phyloP scores from a whole-genome alignment of 2,329 filamentous ascomycete species.

The Daldinia sp. region DNA sequence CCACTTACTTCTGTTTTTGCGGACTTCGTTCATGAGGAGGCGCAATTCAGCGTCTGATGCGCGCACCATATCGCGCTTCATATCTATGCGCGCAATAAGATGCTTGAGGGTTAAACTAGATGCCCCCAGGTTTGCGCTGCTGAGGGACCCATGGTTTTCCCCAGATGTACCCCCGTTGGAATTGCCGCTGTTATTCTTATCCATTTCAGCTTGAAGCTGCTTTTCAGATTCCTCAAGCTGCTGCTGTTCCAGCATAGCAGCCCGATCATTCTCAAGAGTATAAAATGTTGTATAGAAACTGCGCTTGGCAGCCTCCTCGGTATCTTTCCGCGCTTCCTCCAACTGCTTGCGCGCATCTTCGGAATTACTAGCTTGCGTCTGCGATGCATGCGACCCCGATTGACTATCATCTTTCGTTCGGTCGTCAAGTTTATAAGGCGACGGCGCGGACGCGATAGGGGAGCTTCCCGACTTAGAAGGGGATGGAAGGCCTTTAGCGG shows the following conservation, averaged over 20 bases:
- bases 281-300: slow-evolving; percentile 96
- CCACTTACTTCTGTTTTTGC: slow-evolving; percentile 99
- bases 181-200: slow-evolving; percentile 68
- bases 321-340: slow-evolving; percentile 90
- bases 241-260: slow-evolving; percentile 97
- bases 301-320: slow-evolving; percentile 87
- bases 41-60: slow-evolving; percentile 94
- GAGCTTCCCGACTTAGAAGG: slow-evolving; percentile 78
- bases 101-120: slow-evolving; percentile 97
- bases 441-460: slow-evolving; percentile 71
- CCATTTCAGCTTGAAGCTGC: slow-evolving; percentile 95
- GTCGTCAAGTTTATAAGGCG: slow-evolving; percentile 68
- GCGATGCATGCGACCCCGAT: slow-evolving; percentile 54
- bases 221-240: slow-evolving; percentile 96
- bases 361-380: slow-evolving; percentile 71
- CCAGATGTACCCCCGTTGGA: slow-evolving; percentile 63
- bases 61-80: slow-evolving; percentile 88
- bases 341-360: slow-evolving; percentile 94
- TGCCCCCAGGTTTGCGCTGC: slow-evolving; percentile 92
- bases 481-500: slow-evolving; percentile 71
- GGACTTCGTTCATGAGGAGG: slow-evolving; percentile 94
- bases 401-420: slow-evolving; percentile 64
- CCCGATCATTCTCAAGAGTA: slow-evolving; percentile 92
- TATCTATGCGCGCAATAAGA: slow-evolving; percentile 93
- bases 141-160: slow-evolving; percentile 86